A percentile compares a stretch with the other conserved stretches of the same genome.
Evolutionary conservation across 768 basidiomycete species (phyloP).

Genomic region (Tricholoma bakamatsutake): DNA sequence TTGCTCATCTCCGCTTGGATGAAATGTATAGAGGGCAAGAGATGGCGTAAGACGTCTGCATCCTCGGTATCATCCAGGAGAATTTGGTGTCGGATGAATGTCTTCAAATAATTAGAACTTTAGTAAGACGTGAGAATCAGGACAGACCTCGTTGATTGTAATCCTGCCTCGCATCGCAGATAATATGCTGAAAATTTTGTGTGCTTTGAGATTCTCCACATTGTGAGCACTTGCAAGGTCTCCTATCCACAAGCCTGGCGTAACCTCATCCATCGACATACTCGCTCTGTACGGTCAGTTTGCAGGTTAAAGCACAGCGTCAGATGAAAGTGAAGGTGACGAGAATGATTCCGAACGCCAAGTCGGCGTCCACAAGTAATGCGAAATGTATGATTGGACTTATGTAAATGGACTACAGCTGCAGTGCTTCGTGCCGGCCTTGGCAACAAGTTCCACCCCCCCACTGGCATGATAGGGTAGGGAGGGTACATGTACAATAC

Average conservation of each 20-base stretch:
- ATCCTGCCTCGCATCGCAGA: constrained; percentile 68
- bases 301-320: background rate
- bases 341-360: too few relatives aligned
- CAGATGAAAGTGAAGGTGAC: too few relatives aligned
- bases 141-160: constrained; percentile 55
- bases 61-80: constrained; percentile 71
- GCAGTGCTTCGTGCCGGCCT: background rate
- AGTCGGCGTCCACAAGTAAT: too few relatives aligned
- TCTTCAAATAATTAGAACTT: constrained; percentile 35
- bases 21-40: constrained; percentile 77
- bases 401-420: background rate
- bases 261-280: constrained; percentile 66
- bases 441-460: background rate
- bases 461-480: too few relatives aligned
- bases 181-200: constrained; percentile 72
- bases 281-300: background rate
- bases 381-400: background rate
- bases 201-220: constrained; percentile 49
- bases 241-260: constrained; percentile 81
- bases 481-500: too few relatives aligned
- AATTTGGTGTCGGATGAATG: constrained; percentile 75
- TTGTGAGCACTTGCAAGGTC: constrained; percentile 68
- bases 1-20: constrained; percentile 76
- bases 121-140: background rate
- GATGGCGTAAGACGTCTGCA: constrained; percentile 72